Evolutionary conservation across 2,329 filamentous ascomycete species (phyloP), one percentile per base, ranked within the genome.

Genomic region (Cercospora sp.): DNA sequence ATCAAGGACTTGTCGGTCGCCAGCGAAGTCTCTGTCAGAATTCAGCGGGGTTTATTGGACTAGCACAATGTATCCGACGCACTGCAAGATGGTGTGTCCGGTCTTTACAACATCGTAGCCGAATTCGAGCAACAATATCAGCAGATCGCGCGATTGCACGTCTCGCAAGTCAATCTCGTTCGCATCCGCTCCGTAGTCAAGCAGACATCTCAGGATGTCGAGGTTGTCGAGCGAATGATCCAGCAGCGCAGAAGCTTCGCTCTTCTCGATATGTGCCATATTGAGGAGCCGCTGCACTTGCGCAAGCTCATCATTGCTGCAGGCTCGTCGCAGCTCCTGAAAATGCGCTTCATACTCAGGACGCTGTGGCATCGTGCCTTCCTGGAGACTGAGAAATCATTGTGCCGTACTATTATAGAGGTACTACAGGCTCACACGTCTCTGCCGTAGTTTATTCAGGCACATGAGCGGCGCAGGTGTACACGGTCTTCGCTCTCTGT

Each of bases 1-100:
- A 31, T 71, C 66, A 20, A 71, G 51, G n/a, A 48, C 68, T 4
- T 63, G 48, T 8, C 42, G 65, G 13, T 65, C 63, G 13, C 65
- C 13, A 2, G 48, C 60, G 45, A 65, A 71, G 28, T 71, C 40
- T 13, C 66, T 68, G 28, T 16, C 18, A 20, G 23, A 6, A 30
- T 3, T 57, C 51, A 26, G 42, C 42, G 18, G n/a, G n/a, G n/a
- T n/a, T n/a, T n/a, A n/a, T n/a, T n/a, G n/a, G n/a, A n/a, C n/a
- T n/a, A n/a, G n/a, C n/a, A n/a, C n/a, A n/a, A n/a, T n/a, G n/a
- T n/a, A n/a, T n/a, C n/a, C n/a, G n/a, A n/a, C n/a, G 51, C 3
- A 57, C 51, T 57, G 23, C 28, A 57, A 12, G 9, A 57, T 30
- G 13, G 8, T 10, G 53, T 31, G 53, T 1, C 53, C 30, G 3